Evolutionary conservation across 2,329 filamentous ascomycete genomes (phyloP), one percentile per base, ranked within the genome.

Genomic region (Cladosporium oxysporum): DNA sequence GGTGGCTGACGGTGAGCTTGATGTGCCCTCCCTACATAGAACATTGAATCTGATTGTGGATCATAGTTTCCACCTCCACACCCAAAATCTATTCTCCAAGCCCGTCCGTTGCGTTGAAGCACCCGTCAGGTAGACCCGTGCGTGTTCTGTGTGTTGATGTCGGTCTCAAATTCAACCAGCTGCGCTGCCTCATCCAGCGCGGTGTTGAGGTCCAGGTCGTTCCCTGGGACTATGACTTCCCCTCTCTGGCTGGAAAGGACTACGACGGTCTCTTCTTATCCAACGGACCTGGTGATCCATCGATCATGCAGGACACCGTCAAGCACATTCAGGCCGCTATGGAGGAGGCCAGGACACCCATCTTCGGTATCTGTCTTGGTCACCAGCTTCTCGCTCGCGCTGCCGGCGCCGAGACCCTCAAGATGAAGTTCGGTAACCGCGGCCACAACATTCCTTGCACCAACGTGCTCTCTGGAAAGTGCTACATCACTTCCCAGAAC

Each of bases 401-500:
- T 66, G 88, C 93, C 35, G 94, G 94, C 64, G 94, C 93, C 57
- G 84, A 84, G 57, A 98, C 95, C 0, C 80, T 86, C 75, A 99
- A 99, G 85, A 96, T 99, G 92, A 98, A 98, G 85, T 99, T 97
- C 75, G 95, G 95, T 82, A 99, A 99, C 83, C 92, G 95, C 75
- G 95, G 94, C 52, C 92, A 96, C 84, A 99, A 99, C 82, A 98
- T 99, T 75, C 95, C 95, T 53, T 97, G 93, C 84, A 98, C 94
- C 12, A 97, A 91, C 81, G 87, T 97, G 86, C 84, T 98, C 71
- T 96, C 94, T 53, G 95, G 95, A 73, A 93, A 93, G 82, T 99
- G 95, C 79, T 94, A 99, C 82, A 99, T 99, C 77, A 99, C 95
- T 49, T 98, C 95, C 11, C 95, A 99, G 80, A 99, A 99, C 80